Base-by-base conservation (phyloP, 257 asterid species). In the Solanum sitiens region DNA sequence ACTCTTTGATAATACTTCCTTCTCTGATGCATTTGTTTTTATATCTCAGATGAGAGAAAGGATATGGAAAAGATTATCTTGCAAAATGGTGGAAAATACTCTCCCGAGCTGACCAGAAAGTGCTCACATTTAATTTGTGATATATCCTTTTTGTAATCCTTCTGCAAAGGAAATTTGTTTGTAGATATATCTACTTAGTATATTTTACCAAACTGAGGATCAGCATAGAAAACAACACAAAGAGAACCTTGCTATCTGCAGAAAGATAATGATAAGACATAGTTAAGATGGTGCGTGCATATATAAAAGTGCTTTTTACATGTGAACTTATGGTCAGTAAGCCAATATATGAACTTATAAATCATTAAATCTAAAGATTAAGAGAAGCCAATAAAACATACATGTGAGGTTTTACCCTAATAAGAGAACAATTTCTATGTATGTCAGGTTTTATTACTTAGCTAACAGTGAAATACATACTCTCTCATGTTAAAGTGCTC, bases 81-180 rank as follows among this genome's bases (percentile, higher is more conserved):
- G 84, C 94, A 97, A 91, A 95, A 95, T 92, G 98, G 98, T 75
- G 99, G 99, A 89, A 93, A 91, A 91, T 97, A 97, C 92, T 93
- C 99, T 83, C 96, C 96, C 89, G 96, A 96, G 86, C 93, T 97
- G 90, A 94, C 95, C 88, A 97, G 88, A 92, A 93, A 89, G 88
- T 97, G 99, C 98, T 92, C 99, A 88, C 99, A 97, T 94, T 91
- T 97, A 86, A 87, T 97, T 74, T 96, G 98, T 88, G 93, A 93
- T 91, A 97, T 97, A 97, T 97, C 99, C 99, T 96, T 18, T 53
- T 85, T 84, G 27, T 32, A 21, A 71, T 77, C 70, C 82, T 63
- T 56, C 65, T 8, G 18, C 33, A 15, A 83, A 68, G 72, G 68
- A 65, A 47, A 63, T 74, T 35, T 53, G 37, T 56, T 11, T 30